Conservation (phyloP, 2,329 filamentous ascomycete genomes). For the Alternaria brassicicola region DNA sequence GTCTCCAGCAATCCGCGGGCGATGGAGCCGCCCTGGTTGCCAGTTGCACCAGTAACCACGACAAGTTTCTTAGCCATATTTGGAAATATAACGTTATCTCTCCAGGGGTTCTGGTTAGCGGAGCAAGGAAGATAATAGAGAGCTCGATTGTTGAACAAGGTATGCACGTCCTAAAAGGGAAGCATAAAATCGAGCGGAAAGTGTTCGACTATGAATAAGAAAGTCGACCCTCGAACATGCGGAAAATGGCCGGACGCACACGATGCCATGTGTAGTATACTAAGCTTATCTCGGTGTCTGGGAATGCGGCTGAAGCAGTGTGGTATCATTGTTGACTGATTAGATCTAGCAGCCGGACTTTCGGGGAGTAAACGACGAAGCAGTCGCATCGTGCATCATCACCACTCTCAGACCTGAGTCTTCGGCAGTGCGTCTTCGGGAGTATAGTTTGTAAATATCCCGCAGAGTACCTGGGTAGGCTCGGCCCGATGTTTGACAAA, state of each 20-base stretch:
- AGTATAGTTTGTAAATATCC: constrained; percentile 3
- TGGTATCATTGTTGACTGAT: not conserved
- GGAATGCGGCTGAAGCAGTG: not conserved
- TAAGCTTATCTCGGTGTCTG: not conserved
- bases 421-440: not conserved
- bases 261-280: not conserved
- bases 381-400: not conserved
- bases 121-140: not conserved
- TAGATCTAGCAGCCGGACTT: not conserved
- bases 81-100: constrained; percentile 24
- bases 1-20: constrained; percentile 48
- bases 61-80: constrained; percentile 33
- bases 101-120: not conserved
- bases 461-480: not conserved
- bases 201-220: not conserved
- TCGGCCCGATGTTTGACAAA: constrained; percentile 7
- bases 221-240: not conserved
- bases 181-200: not conserved
- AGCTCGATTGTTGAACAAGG: not conserved
- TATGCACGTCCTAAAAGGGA: not conserved
- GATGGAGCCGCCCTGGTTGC: constrained; percentile 35
- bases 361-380: constrained; percentile 5
- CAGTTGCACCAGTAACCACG: constrained; percentile 35
- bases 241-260: not conserved
- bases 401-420: not conserved